phyloP scores from a whole-genome alignment of 345 rosid genomes.

The Xanthoceras sorbifolium region DNA sequence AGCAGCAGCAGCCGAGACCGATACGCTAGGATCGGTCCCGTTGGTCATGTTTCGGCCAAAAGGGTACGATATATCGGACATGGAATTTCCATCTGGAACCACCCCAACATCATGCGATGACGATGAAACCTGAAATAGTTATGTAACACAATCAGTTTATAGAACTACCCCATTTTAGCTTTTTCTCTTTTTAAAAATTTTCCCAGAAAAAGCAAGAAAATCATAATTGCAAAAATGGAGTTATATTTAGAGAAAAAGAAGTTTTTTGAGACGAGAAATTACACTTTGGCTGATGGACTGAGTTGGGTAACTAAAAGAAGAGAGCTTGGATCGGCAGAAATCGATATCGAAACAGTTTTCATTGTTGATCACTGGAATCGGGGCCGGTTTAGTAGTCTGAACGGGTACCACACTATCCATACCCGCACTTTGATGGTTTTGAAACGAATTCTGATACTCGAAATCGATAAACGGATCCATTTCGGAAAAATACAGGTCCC shows the following conservation, averaged over 20 bases:
- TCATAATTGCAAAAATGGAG: too few species aligned
- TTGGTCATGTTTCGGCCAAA: conserved; percentile 39
- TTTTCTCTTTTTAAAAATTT: neutral
- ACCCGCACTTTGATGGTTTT: conserved; percentile 47
- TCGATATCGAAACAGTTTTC: conserved; percentile 56
- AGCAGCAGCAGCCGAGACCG: conserved; percentile 20
- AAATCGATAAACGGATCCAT: conserved; percentile 64
- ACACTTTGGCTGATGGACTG: conserved; percentile 58
- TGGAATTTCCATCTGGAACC: conserved; percentile 74
- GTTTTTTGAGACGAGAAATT: conserved; percentile 16
- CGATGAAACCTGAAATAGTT: conserved; percentile 63
- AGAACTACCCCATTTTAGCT: neutral
- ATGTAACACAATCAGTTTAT: conserved; percentile 6
- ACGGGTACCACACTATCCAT: conserved; percentile 83
- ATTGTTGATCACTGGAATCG: conserved; percentile 36
- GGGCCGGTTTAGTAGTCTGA: conserved; percentile 43
- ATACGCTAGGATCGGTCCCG: conserved; percentile 26
- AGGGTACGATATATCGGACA: conserved; percentile 67
- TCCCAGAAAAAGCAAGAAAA: too few species aligned
- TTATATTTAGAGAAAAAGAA: neutral
- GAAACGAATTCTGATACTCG: conserved; percentile 47
- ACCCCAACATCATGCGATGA: conserved; percentile 82
- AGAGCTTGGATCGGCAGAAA: conserved; percentile 57
- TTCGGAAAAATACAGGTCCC: conserved; percentile 43
- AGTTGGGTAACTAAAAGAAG: conserved; percentile 45